Evolutionary conservation across 2,329 filamentous ascomycete genomes (phyloP).

Genomic region (Endothia cerciana): DNA sequence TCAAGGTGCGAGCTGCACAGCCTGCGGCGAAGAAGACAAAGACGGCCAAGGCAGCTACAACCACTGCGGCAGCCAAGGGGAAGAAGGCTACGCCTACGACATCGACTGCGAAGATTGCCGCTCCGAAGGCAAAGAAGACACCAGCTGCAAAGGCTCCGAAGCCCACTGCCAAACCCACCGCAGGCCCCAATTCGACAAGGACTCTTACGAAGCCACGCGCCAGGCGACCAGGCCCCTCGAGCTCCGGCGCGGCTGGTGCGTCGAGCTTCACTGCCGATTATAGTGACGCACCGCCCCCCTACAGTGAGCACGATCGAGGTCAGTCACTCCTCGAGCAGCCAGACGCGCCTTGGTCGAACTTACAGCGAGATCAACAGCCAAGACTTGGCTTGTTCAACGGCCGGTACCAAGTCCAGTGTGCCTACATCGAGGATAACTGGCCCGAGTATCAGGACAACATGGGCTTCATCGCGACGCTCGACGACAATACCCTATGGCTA

Average conservation of each 20-base stretch:
- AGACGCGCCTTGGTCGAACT: slow-evolving; percentile 17
- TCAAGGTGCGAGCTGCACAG: slow-evolving; percentile 25
- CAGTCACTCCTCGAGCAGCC: slow-evolving; percentile 25
- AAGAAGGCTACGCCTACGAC: too few relatives aligned
- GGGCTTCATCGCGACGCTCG: slow-evolving; percentile 43
- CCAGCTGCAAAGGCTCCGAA: slow-evolving; percentile 14
- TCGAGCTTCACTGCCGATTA: background rate
- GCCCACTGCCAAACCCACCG: slow-evolving; percentile 7
- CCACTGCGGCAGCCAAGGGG: slow-evolving; percentile 10
- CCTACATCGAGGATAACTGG: slow-evolving; percentile 36
- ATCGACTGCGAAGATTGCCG: background rate
- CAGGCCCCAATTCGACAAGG: too few relatives aligned
- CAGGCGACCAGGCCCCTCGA: slow-evolving; percentile 4
- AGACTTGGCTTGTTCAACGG: slow-evolving; percentile 49
- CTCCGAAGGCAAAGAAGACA: too few relatives aligned
- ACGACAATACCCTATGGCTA: slow-evolving; percentile 48
- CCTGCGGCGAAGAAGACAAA: slow-evolving; percentile 36
- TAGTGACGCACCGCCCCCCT: slow-evolving; percentile 14
- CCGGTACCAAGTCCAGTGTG: slow-evolving; percentile 44
- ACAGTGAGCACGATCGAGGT: slow-evolving; percentile 30
- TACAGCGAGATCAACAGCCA: slow-evolving; percentile 24
- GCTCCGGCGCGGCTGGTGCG: background rate
- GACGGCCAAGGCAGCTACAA: slow-evolving; percentile 25
- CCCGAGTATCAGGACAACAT: slow-evolving; percentile 34
- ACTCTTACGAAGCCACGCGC: slow-evolving; percentile 29